These are phyloP conservation scores for Boletus tylopilopsis DNA, from an alignment of 768 basidiomycete species.

Conservation along the genomic window DNA sequence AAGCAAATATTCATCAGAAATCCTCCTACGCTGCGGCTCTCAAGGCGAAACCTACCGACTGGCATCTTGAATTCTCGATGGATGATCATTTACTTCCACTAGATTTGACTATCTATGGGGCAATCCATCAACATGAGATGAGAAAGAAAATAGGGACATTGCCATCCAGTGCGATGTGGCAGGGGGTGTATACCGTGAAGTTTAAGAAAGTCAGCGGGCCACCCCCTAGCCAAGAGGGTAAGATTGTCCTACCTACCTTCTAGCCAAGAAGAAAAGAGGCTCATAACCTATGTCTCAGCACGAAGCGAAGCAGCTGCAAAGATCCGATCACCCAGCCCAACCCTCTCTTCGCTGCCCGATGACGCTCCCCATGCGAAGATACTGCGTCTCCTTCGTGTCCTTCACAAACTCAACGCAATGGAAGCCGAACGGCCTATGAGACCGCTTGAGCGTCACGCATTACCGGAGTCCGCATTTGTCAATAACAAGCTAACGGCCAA, in stretches of 20 bases:
- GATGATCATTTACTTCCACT: conserved; percentile 81
- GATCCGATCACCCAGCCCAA: conserved; percentile 60
- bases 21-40: conserved; percentile 92
- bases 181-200: conserved; percentile 86
- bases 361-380: conserved; percentile 88
- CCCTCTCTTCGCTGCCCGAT: conserved; percentile 76
- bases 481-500: conserved; percentile 99
- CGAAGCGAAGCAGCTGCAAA: conserved; percentile 41
- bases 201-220: conserved; percentile 92
- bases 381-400: conserved; percentile 80
- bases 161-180: conserved; percentile 77
- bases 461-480: conserved; percentile 84
- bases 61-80: conserved; percentile 96
- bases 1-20: conserved; percentile 34
- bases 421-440: conserved; percentile 55
- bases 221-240: conserved; percentile 58
- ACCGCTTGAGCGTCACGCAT: conserved; percentile 50
- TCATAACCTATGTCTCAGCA: conserved; percentile 23
- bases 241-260: conserved; percentile 17
- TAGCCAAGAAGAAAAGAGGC: neutral
- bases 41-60: conserved; percentile 89
- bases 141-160: conserved; percentile 65
- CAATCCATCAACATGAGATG: conserved; percentile 88
- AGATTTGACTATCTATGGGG: conserved; percentile 94
- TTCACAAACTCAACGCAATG: conserved; percentile 78